These are phyloP conservation scores for Balamuthia mandrillaris DNA, from an alignment of 208 protist genomes.

Conservation along the genomic window DNA sequence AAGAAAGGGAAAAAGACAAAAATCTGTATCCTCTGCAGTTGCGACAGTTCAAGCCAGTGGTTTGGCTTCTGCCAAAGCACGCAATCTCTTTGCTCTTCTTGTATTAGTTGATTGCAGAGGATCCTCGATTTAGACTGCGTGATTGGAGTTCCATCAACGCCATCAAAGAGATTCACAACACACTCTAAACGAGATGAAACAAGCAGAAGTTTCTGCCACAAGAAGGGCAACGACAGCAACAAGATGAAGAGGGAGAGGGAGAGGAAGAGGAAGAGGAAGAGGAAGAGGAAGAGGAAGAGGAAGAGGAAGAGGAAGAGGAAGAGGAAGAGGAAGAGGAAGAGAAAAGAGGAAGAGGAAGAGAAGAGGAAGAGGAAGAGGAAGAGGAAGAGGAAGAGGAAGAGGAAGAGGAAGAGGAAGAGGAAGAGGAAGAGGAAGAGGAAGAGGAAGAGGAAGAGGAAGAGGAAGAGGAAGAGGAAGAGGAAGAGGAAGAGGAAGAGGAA, in stretches of 20 bases:
- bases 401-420: neutral
- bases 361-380: neutral
- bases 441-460: neutral
- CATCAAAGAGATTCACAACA: neutral
- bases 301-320: neutral
- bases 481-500: no score
- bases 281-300: neutral
- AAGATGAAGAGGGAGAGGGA: neutral
- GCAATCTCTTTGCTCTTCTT: no score
- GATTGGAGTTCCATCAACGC: neutral
- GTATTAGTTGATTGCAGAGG: neutral
- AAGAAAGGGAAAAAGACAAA: no score
- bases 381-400: neutral
- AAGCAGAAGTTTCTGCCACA: neutral
- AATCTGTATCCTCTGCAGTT: no score
- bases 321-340: neutral
- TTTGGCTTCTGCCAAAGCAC: no score
- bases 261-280: no score
- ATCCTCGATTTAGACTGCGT: neutral
- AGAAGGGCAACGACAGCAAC: neutral
- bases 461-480: neutral
- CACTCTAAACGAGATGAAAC: neutral
- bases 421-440: neutral
- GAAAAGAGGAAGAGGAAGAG: neutral
- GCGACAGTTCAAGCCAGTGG: no score